Conservation (phyloP, 2,329 filamentous ascomycete genomes). For the Neonectria faginata region DNA sequence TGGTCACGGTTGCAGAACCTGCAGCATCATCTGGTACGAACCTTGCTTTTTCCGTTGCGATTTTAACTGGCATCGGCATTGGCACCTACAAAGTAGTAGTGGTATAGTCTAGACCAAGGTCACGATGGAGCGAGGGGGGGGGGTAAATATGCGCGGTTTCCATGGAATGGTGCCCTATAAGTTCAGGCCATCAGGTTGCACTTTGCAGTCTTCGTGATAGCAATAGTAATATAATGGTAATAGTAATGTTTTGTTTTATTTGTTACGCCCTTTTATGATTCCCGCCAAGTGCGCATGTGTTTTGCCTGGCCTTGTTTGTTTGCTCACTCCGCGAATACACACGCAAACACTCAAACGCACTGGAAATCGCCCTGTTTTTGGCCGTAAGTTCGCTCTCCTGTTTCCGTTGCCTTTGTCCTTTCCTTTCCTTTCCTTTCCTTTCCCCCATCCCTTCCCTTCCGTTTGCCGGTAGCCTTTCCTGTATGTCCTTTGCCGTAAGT, state of each 20-base stretch:
- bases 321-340: constrained; percentile 12
- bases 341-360: constrained; percentile 19
- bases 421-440: neutral
- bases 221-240: too few species aligned
- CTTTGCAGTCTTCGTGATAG: neutral
- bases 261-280: constrained; percentile 2
- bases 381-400: neutral
- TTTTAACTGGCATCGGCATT: neutral
- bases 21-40: neutral
- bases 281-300: constrained; percentile 5
- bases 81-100: too few species aligned
- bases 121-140: too few species aligned
- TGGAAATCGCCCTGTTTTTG: constrained; percentile 17
- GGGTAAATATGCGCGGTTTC: neutral
- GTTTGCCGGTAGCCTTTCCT: constrained; percentile 33
- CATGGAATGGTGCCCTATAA: neutral
- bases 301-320: constrained; percentile 12
- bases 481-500: constrained; percentile 35
- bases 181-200: neutral
- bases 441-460: constrained; percentile 26
- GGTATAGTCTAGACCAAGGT: too few species aligned
- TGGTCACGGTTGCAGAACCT: neutral
- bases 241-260: neutral
- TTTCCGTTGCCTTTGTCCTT: constrained; percentile 6
- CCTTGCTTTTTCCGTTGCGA: neutral